Evolutionary conservation across 2,329 filamentous ascomycete species (phyloP), one percentile per base, ranked within the genome.

Genomic region (Mycocentrospora acerina): DNA sequence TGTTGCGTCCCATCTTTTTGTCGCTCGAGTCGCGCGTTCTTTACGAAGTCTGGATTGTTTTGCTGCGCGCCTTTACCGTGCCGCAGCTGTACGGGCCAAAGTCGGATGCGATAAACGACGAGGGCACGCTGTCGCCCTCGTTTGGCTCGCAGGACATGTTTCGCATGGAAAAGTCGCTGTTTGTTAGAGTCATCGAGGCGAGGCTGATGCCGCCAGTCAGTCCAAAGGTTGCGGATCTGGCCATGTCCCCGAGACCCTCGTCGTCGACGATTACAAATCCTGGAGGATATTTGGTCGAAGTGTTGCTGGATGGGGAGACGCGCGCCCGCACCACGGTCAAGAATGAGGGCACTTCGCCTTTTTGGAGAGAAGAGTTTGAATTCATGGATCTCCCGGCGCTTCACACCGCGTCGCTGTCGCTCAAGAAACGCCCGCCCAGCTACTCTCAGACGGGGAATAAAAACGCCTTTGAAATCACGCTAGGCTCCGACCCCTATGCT

Each of bases 1-100:
- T 91, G 18, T 83, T 89, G 42, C 82, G 88, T n/a, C 91, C 93
- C 0, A 83, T 97, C 24, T 96, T 95, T 62, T 75, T 98, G 24
- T 86, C 88, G 3, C 71, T 96, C 29, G 91, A 97, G 53, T 90
- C 82, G 17, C 81, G 90, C 28, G 82, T 95, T 6, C 75, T 95
- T n/a, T 95, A 94, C 57, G 93, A 98, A 64, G 93, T 96, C 10
- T 98, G 93, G 93, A 91, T 95, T 57, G 90, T 95, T 6, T 73
- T 98, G 8, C 68, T 98, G 19, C 82, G 91, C 46, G 90, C 91
- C 0, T 96, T 96, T 65, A 89, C 91, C 0, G 84, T 95, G 30
- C 91, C 93, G 0, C 90, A 96, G 55, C 76, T 97, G 10, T 97
- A 95, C 61, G 88, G 83, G 2, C 78, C 79, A n/a, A 77, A 79